Percentiles rank a stretch among this genome's conserved stretches.
phyloP scores from a whole-genome alignment of 2,329 filamentous ascomycete species.

The Gaeumannomyces tritici region DNA sequence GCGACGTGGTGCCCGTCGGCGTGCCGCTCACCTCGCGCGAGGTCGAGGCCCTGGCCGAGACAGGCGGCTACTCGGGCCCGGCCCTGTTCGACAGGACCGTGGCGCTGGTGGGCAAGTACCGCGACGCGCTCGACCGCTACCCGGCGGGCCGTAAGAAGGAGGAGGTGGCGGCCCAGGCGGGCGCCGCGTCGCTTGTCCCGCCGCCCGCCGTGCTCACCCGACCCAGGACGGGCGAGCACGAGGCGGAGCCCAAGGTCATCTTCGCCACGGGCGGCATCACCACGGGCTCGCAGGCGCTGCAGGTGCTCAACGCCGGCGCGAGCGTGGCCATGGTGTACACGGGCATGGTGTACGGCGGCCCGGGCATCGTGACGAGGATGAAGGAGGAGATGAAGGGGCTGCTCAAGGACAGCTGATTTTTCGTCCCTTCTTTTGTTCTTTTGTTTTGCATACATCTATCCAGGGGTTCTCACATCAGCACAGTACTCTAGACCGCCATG shows the following conservation, averaged over 20 bases:
- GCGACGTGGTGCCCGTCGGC: conserved; percentile 60
- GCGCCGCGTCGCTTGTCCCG: conserved; percentile 22
- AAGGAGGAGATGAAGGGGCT: conserved; percentile 50
- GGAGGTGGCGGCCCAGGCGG: conserved; percentile 16
- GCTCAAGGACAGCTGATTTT: conserved; percentile 12
- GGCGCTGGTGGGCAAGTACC: conserved; percentile 70
- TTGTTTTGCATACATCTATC: too few species aligned
- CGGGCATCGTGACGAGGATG: conserved; percentile 55
- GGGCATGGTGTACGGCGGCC: conserved; percentile 53
- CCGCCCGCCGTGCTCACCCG: conserved; percentile 8
- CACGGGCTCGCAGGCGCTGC: conserved; percentile 72
- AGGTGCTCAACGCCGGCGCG: conserved; percentile 79
- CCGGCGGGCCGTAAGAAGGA: conserved; percentile 17
- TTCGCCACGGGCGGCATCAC: conserved; percentile 93
- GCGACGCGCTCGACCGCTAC: conserved; percentile 52
- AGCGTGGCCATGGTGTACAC: conserved; percentile 92
- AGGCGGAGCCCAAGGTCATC: conserved; percentile 58
- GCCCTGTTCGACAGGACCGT: conserved; percentile 77
- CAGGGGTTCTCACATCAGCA: too few species aligned
- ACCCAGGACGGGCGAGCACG: conserved; percentile 12
- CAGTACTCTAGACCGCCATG: too few species aligned
- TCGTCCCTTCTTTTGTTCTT: neutral
- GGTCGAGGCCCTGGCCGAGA: conserved; percentile 58
- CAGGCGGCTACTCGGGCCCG: conserved; percentile 85
- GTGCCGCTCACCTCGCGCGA: conserved; percentile 58